Conservation (phyloP, 305 asterid genomes). For the Euphrasia arctica region DNA sequence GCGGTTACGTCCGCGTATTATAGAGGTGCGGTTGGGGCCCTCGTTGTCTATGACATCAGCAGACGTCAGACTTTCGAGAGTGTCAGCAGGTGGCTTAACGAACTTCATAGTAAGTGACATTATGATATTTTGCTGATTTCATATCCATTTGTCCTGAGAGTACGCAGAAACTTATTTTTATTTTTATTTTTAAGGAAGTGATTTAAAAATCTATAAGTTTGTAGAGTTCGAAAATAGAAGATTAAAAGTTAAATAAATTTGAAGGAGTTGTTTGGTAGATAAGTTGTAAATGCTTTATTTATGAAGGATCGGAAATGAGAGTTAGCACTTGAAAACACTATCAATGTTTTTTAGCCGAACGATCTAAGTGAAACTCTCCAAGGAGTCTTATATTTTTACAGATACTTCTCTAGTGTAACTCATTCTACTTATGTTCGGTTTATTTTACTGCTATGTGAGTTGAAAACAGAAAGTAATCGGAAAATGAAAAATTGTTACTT, state of each 20-base stretch:
- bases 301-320: background rate
- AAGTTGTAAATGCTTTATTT: too few species aligned
- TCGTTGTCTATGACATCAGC: constrained; percentile 82
- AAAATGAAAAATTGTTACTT: background rate
- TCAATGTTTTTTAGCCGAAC: background rate
- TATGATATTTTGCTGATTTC: too few species aligned
- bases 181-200: background rate
- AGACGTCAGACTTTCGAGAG: constrained; percentile 78
- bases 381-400: too few species aligned
- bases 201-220: background rate
- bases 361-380: too few species aligned
- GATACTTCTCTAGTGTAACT: background rate
- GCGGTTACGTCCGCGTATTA: constrained; percentile 96
- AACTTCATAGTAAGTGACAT: constrained; percentile 92
- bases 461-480: background rate
- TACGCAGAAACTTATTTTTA: background rate
- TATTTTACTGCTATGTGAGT: background rate
- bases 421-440: background rate
- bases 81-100: constrained; percentile 83
- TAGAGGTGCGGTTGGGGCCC: constrained; percentile 94
- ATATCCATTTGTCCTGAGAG: background rate
- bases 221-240: too few species aligned
- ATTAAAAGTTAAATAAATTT: too few species aligned
- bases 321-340: background rate
- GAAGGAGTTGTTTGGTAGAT: too few species aligned